These are phyloP conservation scores for Articulospora tetracladia DNA, from an alignment of 495 filamentous ascomycete genomes.

Conservation along the genomic window DNA sequence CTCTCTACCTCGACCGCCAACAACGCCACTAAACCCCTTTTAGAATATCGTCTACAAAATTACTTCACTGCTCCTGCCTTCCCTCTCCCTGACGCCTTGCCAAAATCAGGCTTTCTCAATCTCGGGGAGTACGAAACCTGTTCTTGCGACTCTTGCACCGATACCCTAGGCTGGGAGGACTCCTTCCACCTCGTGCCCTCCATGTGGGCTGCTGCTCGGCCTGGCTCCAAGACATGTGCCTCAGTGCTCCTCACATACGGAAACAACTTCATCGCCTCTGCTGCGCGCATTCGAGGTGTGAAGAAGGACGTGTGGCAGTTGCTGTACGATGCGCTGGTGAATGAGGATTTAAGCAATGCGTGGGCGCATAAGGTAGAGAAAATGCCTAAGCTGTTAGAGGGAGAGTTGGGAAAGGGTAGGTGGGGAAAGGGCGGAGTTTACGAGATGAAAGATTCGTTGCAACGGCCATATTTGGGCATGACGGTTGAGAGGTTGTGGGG, in stretches of 20 bases:
- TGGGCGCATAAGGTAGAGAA: conserved; percentile 22
- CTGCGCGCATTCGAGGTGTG: conserved; percentile 32
- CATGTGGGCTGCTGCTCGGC: conserved; percentile 17
- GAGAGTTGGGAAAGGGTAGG: conserved; percentile 6
- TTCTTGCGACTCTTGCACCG: conserved; percentile 30
- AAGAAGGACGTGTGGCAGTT: conserved; percentile 21
- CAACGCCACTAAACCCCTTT: conserved; percentile 24
- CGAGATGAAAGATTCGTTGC: conserved; percentile 16
- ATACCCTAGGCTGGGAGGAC: conserved; percentile 32
- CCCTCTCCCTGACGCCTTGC: conserved; percentile 17
- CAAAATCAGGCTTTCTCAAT: conserved; percentile 37
- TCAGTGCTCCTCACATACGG: conserved; percentile 34
- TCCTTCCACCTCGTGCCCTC: conserved; percentile 29
- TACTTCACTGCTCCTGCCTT: conserved; percentile 21
- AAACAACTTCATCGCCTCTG: conserved; percentile 41
- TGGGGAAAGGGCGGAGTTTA: conserved; percentile 16
- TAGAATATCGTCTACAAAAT: conserved; percentile 28
- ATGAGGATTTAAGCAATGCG: conserved; percentile 23
- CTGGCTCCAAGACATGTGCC: conserved; percentile 15
- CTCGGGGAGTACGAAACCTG: conserved; percentile 33
- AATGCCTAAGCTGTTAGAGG: conserved; percentile 21
- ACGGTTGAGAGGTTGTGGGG: conserved; percentile 42
- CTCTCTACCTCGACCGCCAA: conserved; percentile 28
- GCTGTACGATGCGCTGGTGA: conserved; percentile 32
- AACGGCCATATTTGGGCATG: conserved; percentile 36